phyloP scores from a whole-genome alignment of 345 rosid species.

The Aethionema arabicum region DNA sequence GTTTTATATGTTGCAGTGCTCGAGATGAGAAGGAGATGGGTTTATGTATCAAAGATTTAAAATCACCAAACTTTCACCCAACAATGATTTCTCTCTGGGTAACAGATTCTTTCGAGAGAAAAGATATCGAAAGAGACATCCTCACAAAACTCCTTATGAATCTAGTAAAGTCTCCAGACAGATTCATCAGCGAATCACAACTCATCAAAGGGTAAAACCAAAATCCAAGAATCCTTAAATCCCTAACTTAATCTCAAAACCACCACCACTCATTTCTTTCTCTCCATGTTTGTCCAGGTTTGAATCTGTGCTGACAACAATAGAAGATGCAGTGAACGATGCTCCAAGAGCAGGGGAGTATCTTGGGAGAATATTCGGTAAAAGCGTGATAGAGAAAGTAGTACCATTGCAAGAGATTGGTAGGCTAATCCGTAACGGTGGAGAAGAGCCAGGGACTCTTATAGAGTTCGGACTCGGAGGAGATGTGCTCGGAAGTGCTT shows the following conservation, averaged over 20 bases:
- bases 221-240: no score
- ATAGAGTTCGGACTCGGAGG: conserved; percentile 70
- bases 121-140: conserved; percentile 80
- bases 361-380: conserved; percentile 69
- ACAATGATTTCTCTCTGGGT: conserved; percentile 92
- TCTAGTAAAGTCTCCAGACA: conserved; percentile 55
- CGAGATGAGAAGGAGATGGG: conserved; percentile 87
- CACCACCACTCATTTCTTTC: no score
- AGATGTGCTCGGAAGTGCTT: conserved; percentile 71
- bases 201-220: no score
- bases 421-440: conserved; percentile 57
- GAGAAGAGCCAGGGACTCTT: conserved; percentile 69
- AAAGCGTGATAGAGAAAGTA: conserved; percentile 49
- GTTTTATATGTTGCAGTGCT: conserved; percentile 49
- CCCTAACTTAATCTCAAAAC: no score
- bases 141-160: conserved; percentile 76
- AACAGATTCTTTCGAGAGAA: conserved; percentile 91
- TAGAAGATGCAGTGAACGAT: conserved; percentile 89
- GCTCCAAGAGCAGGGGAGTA: conserved; percentile 92
- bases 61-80: conserved; percentile 75
- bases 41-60: conserved; percentile 79
- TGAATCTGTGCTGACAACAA: conserved; percentile 58
- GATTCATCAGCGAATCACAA: no score
- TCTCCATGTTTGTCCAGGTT: conserved; percentile 46
- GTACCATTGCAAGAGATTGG: conserved; percentile 58